Conservation (phyloP, 495 filamentous ascomycete genomes). For the Ascodesmis nigricans region DNA sequence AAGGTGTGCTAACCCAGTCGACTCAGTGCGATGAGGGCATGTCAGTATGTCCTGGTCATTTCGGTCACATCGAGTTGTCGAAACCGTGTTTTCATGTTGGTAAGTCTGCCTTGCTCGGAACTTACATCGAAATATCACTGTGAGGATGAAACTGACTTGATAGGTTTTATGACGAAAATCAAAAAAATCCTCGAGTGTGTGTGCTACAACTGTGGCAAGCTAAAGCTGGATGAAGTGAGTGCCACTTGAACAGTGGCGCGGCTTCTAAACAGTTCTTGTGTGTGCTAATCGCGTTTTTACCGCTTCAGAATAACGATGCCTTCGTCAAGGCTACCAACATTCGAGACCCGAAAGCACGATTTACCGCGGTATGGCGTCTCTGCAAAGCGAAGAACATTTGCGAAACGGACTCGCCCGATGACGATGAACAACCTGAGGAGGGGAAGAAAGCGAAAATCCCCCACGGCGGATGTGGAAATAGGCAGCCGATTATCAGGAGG, state of each 20-base stretch:
- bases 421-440: constrained; percentile 36
- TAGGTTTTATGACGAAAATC: constrained; percentile 85
- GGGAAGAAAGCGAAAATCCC: constrained; percentile 26
- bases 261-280: constrained; percentile 11
- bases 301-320: constrained; percentile 49
- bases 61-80: constrained; percentile 91
- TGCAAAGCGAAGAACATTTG: constrained; percentile 75
- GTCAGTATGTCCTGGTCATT: constrained; percentile 89
- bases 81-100: constrained; percentile 83
- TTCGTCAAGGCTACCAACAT: constrained; percentile 60
- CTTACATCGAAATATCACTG: too few species aligned
- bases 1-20: background rate
- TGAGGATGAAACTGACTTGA: constrained; percentile 22
- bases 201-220: constrained; percentile 94
- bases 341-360: constrained; percentile 79
- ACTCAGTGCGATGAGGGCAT: constrained; percentile 61
- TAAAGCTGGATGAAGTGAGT: constrained; percentile 88
- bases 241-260: constrained; percentile 29
- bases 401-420: constrained; percentile 42
- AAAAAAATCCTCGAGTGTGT: constrained; percentile 96
- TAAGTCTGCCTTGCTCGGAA: constrained; percentile 15
- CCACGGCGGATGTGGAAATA: constrained; percentile 87
- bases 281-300: constrained; percentile 17
- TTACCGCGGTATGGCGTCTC: constrained; percentile 65
- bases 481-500: constrained; percentile 65